Conservation (phyloP, 352 stramenopile species). For the Phytopythium boreale region DNA sequence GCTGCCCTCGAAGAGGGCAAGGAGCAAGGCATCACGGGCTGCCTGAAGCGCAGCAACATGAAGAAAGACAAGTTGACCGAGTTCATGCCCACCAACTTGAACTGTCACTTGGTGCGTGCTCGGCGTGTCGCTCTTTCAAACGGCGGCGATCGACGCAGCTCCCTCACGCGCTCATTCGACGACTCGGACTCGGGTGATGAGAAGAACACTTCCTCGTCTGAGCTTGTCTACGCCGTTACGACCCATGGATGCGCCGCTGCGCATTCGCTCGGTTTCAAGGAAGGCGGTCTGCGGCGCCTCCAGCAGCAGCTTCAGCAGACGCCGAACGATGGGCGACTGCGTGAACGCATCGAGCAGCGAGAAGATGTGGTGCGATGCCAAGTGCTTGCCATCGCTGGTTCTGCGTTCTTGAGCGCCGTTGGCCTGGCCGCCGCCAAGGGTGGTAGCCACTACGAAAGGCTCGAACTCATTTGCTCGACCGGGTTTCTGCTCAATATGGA, state of each 20-base stretch:
- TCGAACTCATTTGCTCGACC: slow-evolving; percentile 64
- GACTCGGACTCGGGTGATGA: slow-evolving; percentile 36
- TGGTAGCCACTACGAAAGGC: slow-evolving; percentile 46
- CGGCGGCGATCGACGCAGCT: slow-evolving; percentile 21
- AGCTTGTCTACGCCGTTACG: slow-evolving; percentile 68
- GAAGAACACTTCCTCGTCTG: slow-evolving; percentile 11
- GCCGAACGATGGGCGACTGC: slow-evolving; percentile 42
- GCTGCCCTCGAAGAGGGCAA: slow-evolving; percentile 70
- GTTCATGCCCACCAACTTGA: slow-evolving; percentile 88
- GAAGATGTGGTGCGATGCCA: slow-evolving; percentile 81
- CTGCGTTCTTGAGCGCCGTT: slow-evolving; percentile 72
- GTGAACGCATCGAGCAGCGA: slow-evolving; percentile 72
- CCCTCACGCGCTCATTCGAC: slow-evolving; percentile 27
- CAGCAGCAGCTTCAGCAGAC: slow-evolving; percentile 40
- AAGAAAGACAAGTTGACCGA: slow-evolving; percentile 84
- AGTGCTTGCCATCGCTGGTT: slow-evolving; percentile 62
- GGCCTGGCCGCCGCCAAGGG: slow-evolving; percentile 59
- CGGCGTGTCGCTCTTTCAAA: slow-evolving; percentile 50
- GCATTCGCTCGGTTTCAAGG: slow-evolving; percentile 82
- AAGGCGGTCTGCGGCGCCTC: slow-evolving; percentile 69
- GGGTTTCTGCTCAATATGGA: slow-evolving; percentile 93
- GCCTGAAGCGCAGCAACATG: slow-evolving; percentile 79
- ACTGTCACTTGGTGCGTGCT: slow-evolving; percentile 76
- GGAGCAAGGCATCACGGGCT: slow-evolving; percentile 80
- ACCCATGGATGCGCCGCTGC: slow-evolving; percentile 81